Conservation (phyloP, 2,329 filamentous ascomycete species). For the Onygenales sp. region DNA sequence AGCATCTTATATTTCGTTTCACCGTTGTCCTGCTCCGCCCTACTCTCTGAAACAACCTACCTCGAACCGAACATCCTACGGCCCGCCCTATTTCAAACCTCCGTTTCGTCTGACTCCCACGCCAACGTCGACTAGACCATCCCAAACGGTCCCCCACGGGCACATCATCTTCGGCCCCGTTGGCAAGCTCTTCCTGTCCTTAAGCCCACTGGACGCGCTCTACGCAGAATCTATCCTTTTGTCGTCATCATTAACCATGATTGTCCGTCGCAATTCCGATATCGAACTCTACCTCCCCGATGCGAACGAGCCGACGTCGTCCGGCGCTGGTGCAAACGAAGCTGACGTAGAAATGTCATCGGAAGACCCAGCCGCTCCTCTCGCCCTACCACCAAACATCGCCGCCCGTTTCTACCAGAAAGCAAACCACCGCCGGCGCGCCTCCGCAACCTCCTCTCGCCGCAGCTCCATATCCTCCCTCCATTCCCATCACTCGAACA, state of each 20-base stretch:
- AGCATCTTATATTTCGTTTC: no score
- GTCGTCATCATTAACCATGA: slow-evolving; percentile 8
- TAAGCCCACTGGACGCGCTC: no score
- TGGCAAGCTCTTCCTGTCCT: no score
- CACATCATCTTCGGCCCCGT: no score
- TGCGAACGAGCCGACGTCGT: slow-evolving; percentile 18
- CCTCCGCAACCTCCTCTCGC: slow-evolving; percentile 53
- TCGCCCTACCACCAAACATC: slow-evolving; percentile 50
- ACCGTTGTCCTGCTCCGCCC: no score
- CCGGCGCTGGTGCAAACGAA: slow-evolving; percentile 12
- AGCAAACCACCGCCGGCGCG: slow-evolving; percentile 45
- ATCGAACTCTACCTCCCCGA: slow-evolving; percentile 32
- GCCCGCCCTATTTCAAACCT: no score
- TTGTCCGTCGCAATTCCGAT: slow-evolving; percentile 35
- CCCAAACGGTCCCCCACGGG: no score
- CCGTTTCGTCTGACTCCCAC: no score
- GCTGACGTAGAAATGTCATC: slow-evolving; percentile 35
- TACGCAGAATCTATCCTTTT: neutral
- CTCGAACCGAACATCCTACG: no score
- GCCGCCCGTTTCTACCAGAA: slow-evolving; percentile 53
- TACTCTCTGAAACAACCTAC: no score
- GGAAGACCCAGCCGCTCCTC: slow-evolving; percentile 26
- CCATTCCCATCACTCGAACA: slow-evolving; percentile 51
- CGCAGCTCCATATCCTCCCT: slow-evolving; percentile 56
- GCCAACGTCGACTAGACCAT: no score